Conservation (phyloP, 768 basidiomycete species). For the Lactifluus hygrophoroides region DNA sequence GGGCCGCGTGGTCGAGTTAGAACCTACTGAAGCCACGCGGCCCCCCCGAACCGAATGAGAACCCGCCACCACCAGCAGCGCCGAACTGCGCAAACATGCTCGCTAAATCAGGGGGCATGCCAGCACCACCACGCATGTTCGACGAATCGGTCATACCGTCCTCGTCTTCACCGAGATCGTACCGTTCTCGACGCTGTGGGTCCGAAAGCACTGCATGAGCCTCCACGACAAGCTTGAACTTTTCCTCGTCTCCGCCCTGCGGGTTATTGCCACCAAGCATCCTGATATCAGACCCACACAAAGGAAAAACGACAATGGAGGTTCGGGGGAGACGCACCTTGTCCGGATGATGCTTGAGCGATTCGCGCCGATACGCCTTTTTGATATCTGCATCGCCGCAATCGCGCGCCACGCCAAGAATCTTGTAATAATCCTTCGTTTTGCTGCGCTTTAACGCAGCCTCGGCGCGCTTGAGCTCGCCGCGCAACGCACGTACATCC, state of each 20-base stretch:
- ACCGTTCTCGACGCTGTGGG: slow-evolving; percentile 58
- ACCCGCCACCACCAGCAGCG: not conserved
- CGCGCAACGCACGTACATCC: slow-evolving; percentile 52
- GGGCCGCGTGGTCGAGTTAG: not conserved
- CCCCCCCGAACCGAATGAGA: not conserved
- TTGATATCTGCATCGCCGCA: slow-evolving; percentile 70
- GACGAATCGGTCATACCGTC: slow-evolving; percentile 44
- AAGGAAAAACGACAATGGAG: not conserved
- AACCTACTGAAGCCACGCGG: slow-evolving; percentile 7
- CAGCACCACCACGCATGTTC: slow-evolving; percentile 24
- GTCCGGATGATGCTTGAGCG: slow-evolving; percentile 78
- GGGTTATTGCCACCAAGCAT: too few species aligned
- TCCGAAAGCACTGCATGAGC: slow-evolving; percentile 80
- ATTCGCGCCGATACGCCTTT: slow-evolving; percentile 86
- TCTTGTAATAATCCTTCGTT: slow-evolving; percentile 86
- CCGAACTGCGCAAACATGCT: slow-evolving; percentile 20
- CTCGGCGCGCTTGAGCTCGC: slow-evolving; percentile 76
- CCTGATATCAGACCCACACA: not conserved
- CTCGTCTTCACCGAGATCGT: slow-evolving; percentile 78
- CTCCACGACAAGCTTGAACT: slow-evolving; percentile 86
- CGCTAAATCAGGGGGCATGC: slow-evolving; percentile 28
- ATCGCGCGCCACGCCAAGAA: slow-evolving; percentile 51
- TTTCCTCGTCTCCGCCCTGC: slow-evolving; percentile 90
- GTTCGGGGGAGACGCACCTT: slow-evolving; percentile 40
- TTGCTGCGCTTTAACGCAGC: slow-evolving; percentile 77